Base-by-base conservation (phyloP, 192 early-diverging fungal genomes). In the Backusella australiensis region DNA sequence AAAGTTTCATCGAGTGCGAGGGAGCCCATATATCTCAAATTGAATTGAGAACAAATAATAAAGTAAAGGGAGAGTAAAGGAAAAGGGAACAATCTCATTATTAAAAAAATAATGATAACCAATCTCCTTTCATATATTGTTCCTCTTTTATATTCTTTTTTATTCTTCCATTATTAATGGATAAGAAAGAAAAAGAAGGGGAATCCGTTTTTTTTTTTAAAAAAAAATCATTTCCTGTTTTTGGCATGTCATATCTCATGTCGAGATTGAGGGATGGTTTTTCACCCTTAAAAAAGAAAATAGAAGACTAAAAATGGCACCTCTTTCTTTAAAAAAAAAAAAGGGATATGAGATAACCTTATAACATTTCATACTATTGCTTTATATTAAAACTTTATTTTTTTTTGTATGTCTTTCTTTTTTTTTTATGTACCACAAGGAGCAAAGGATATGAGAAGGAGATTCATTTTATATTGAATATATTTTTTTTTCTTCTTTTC, bases 221-320 rank as follows among this genome's bases (percentile, higher is more conserved):
- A 44, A 49, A 59, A 63, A 63, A 26, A 63, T 9, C 21, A 63
- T 63, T 63, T 63, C 26, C 56, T 63, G 56, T 29, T 29, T 63
- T 63, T 63, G 56, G 56, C 56, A 63, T 63, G 56, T 23, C 56
- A 63, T 63, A 29, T 29, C 56, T 63, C 56, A 63, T 63, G 56
- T 63, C 56, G 26, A 63, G 23, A 63, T 63, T 63, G 56, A 63
- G 56, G 56, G 56, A 29, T 63, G 56, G 56, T 12, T 26, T 63
- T 63, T 63, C 56, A 26, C 56, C 56, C 56, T 63, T 63, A 63
- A 63, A 63, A 59, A 59, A 26, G 23, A 44, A 17, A 14, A 44
- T 44, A 44, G 42, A 44, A 44, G 4, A 17, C 9, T 59, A 59
- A 59, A 59, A 59, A 59, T 26, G 46, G 46, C 7, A 19, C 19